Conservation (phyloP, 73 alveolate species). For the Effrenium voratum region DNA sequence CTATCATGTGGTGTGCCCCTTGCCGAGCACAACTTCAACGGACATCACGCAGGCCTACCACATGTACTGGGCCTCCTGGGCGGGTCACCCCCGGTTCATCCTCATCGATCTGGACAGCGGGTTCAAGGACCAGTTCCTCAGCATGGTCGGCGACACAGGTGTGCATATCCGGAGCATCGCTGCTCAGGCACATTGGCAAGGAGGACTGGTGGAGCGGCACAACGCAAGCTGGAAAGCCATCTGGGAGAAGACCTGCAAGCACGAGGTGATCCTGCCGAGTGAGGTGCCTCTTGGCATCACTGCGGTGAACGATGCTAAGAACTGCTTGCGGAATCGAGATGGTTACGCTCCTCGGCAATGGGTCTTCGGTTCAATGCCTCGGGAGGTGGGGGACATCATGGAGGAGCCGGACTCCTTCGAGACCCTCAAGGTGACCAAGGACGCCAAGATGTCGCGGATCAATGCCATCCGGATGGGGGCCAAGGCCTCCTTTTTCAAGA, state of each 20-base stretch:
- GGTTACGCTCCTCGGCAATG: constrained; percentile 49
- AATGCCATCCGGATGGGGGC: not conserved
- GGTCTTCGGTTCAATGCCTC: not conserved
- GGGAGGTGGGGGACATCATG: not conserved
- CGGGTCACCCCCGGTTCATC: not conserved
- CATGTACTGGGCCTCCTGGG: not conserved
- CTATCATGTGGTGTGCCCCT: not conserved
- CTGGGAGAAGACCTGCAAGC: constrained; percentile 8
- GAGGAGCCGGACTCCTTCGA: not conserved
- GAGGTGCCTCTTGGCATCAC: not conserved
- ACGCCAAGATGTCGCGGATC: not conserved
- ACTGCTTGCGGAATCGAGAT: not conserved
- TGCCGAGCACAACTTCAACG: not conserved
- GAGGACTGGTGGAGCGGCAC: constrained; percentile 5
- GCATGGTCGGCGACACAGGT: not conserved
- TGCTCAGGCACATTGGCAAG: constrained; percentile 55
- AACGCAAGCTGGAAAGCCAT: constrained; percentile 14
- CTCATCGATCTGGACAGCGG: not conserved
- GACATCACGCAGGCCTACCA: not conserved
- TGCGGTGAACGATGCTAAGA: constrained; percentile 21
- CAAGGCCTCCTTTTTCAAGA: not conserved
- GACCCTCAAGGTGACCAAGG: not conserved
- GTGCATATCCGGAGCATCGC: not conserved
- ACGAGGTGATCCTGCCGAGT: not conserved
- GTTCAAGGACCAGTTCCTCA: not conserved